Evolutionary conservation across 768 basidiomycete species (phyloP).

Genomic region (Fistulinella prunicolor): DNA sequence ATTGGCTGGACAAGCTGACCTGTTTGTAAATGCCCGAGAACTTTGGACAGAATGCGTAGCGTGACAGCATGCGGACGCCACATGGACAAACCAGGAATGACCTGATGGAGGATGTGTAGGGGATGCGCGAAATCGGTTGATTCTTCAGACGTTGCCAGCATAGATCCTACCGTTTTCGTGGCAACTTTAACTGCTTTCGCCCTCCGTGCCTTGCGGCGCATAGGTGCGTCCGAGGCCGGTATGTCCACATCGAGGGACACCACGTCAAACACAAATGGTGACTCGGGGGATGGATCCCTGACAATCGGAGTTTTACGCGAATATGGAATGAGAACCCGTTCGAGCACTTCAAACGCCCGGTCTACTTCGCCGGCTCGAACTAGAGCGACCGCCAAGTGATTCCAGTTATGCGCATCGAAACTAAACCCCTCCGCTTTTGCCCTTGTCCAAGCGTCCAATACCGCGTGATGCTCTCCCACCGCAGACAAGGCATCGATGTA

Average conservation of each 20-base stretch:
- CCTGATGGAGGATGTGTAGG: slow-evolving; percentile 57
- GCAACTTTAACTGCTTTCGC: slow-evolving; percentile 20
- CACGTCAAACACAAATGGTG: slow-evolving; percentile 41
- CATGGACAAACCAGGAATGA: slow-evolving; percentile 59
- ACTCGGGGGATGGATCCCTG: slow-evolving; percentile 33
- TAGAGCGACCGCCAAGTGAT: slow-evolving; percentile 72
- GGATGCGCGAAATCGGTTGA: slow-evolving; percentile 54
- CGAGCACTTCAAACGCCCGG: slow-evolving; percentile 79
- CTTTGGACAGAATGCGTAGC: slow-evolving; percentile 45
- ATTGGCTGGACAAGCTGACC: slow-evolving; percentile 51
- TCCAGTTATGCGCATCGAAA: slow-evolving; percentile 92
- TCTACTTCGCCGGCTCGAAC: slow-evolving; percentile 79
- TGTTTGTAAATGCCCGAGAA: slow-evolving; percentile 45
- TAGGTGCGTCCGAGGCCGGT: slow-evolving; percentile 29
- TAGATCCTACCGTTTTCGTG: slow-evolving; percentile 12
- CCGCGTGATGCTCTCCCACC: slow-evolving; percentile 56
- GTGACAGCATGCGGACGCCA: slow-evolving; percentile 64
- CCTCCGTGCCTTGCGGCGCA: slow-evolving; percentile 28
- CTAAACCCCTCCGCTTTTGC: slow-evolving; percentile 62
- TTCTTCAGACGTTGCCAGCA: slow-evolving; percentile 12
- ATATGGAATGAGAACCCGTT: slow-evolving; percentile 69
- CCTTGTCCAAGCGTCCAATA: slow-evolving; percentile 65
- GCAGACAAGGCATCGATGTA: slow-evolving; percentile 73
- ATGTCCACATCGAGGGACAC: slow-evolving; percentile 22
- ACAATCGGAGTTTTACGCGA: slow-evolving; percentile 31